These are phyloP conservation scores for Euryodendron excelsum DNA, from an alignment of 148 eudicot species.

Conservation along the genomic window DNA sequence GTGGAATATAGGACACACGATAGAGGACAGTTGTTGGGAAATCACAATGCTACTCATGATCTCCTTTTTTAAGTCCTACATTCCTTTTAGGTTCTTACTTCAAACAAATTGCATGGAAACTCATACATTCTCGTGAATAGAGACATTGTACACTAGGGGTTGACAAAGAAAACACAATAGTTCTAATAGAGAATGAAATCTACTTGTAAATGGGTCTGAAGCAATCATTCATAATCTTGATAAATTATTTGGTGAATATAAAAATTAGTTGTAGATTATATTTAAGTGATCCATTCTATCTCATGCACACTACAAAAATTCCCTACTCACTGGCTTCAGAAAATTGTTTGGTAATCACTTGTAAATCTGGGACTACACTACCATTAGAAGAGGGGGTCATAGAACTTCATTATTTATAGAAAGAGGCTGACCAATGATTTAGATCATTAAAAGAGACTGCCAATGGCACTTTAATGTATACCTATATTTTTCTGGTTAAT, in stretches of 20 bases:
- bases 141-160: too few relatives aligned
- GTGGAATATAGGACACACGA: background rate
- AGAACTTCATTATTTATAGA: background rate
- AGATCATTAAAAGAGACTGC: background rate
- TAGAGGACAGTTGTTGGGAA: background rate
- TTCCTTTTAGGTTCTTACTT: too few relatives aligned
- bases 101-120: too few relatives aligned
- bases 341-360: background rate
- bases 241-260: background rate
- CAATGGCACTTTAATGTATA: background rate
- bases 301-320: background rate
- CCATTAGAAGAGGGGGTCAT: background rate
- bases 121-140: too few relatives aligned
- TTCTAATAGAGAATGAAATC: background rate
- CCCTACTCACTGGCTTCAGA: background rate
- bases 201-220: background rate
- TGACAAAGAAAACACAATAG: background rate
- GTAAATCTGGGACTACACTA: background rate
- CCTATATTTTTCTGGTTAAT: background rate
- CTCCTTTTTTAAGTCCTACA: too few relatives aligned
- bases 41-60: too few relatives aligned
- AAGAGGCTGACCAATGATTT: background rate
- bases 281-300: background rate
- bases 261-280: background rate
- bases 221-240: background rate